These are phyloP conservation scores for Citrus sp. DNA, from an alignment of 345 rosid genomes.

Conservation along the genomic window DNA sequence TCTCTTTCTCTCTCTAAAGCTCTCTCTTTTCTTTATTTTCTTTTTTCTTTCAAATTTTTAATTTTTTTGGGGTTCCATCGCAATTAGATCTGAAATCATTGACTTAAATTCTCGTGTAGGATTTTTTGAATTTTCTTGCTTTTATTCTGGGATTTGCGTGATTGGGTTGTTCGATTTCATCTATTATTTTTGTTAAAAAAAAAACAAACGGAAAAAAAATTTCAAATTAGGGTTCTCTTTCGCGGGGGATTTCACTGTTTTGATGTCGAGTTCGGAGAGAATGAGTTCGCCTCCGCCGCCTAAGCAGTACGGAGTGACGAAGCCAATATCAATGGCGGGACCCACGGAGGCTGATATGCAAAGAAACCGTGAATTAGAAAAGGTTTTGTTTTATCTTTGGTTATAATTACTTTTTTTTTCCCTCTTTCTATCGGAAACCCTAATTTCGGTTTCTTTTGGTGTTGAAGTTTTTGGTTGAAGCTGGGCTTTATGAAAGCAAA, in stretches of 20 bases:
- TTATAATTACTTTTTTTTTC: no score
- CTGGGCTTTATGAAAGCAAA: conserved; percentile 58
- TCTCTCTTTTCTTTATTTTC: neutral
- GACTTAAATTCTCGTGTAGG: neutral
- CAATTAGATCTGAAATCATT: conserved; percentile 5
- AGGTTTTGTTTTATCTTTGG: conserved; percentile 27
- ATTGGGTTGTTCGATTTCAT: neutral
- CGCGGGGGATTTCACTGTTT: neutral
- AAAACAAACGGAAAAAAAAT: neutral
- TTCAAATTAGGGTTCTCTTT: conserved; percentile 8
- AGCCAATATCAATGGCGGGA: conserved; percentile 59
- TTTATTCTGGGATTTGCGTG: neutral
- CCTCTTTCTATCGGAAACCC: neutral
- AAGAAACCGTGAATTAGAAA: conserved; percentile 45
- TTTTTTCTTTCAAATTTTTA: neutral
- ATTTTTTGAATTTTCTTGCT: conserved; percentile 1
- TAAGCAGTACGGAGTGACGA: conserved; percentile 46
- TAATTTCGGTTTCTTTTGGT: neutral
- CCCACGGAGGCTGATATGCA: conserved; percentile 51
- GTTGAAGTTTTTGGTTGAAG: conserved; percentile 46
- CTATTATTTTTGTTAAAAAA: no score
- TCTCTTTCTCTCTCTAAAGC: neutral
- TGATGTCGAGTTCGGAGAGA: conserved; percentile 48
- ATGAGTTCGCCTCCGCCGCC: conserved; percentile 21
- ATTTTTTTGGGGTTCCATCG: neutral